Conservation (phyloP, 2,329 filamentous ascomycete species). For the Pseudofabraea citricarpa region DNA sequence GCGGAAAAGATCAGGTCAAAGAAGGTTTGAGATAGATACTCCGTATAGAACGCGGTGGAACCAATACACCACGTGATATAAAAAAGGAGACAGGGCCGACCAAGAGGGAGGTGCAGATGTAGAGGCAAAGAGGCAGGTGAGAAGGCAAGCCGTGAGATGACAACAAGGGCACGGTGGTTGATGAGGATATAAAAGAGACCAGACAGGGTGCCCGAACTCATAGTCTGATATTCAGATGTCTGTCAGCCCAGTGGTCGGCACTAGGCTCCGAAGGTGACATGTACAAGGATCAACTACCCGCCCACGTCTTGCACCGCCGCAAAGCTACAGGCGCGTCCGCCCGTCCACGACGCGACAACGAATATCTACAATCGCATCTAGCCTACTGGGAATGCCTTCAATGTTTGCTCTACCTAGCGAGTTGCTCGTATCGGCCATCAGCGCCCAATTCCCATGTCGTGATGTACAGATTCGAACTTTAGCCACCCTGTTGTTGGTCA, state of each 20-base stretch:
- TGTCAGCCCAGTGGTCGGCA: not conserved
- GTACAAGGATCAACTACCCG: not conserved
- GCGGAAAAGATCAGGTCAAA: not conserved
- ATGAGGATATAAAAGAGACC: not conserved
- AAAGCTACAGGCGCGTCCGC: no score
- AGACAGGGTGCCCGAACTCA: not conserved
- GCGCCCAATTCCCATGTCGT: slow-evolving; percentile 49
- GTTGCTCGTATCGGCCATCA: slow-evolving; percentile 39
- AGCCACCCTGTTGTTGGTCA: slow-evolving; percentile 43
- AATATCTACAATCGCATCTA: not conserved
- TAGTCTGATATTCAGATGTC: not conserved
- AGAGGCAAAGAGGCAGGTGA: not conserved
- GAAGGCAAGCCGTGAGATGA: no score
- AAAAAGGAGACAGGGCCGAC: not conserved
- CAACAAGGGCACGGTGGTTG: no score
- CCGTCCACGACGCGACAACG: no score
- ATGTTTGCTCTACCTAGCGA: slow-evolving; percentile 51
- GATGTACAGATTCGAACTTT: slow-evolving; percentile 55
- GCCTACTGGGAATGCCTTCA: slow-evolving; percentile 26
- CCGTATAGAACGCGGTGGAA: no score
- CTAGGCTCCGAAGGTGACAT: not conserved
- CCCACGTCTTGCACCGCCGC: no score
- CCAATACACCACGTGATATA: not conserved
- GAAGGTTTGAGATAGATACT: no score
- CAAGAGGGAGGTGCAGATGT: not conserved